Conservation (phyloP, 352 stramenopile genomes). For the Blastocystis sp. region DNA sequence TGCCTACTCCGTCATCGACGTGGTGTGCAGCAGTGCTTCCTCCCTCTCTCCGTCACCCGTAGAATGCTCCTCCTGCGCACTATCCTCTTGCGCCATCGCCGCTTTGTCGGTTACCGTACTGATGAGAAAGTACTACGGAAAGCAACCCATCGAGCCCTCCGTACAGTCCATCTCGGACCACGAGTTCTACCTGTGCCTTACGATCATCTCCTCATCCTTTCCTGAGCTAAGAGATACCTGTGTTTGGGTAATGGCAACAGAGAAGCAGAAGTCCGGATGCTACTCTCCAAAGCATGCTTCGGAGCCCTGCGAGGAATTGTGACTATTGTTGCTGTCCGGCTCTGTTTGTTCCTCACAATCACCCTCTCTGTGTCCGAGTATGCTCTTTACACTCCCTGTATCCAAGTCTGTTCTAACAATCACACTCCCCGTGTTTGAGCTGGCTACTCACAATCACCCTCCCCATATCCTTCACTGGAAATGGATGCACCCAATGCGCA, state of each 20-base stretch:
- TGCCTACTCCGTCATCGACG: constrained; percentile 8
- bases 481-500: not conserved
- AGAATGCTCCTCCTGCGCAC: constrained; percentile 18
- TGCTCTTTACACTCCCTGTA: no score
- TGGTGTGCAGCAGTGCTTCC: not conserved
- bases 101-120: not conserved
- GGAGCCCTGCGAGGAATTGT: not conserved
- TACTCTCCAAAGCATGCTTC: no score
- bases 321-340: not conserved
- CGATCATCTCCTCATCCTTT: not conserved
- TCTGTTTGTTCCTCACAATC: not conserved
- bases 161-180: not conserved
- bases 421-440: not conserved
- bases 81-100: not conserved
- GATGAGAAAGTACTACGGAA: constrained; percentile 35
- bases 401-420: not conserved
- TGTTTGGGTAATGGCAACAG: not conserved
- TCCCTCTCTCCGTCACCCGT: not conserved
- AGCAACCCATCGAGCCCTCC: not conserved
- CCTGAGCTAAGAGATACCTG: not conserved
- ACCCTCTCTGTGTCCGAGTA: not conserved
- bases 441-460: not conserved
- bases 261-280: no score
- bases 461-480: not conserved
- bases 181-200: not conserved